phyloP scores from a whole-genome alignment of 192 early-diverging fungal species.

The Coemansia sp. region DNA sequence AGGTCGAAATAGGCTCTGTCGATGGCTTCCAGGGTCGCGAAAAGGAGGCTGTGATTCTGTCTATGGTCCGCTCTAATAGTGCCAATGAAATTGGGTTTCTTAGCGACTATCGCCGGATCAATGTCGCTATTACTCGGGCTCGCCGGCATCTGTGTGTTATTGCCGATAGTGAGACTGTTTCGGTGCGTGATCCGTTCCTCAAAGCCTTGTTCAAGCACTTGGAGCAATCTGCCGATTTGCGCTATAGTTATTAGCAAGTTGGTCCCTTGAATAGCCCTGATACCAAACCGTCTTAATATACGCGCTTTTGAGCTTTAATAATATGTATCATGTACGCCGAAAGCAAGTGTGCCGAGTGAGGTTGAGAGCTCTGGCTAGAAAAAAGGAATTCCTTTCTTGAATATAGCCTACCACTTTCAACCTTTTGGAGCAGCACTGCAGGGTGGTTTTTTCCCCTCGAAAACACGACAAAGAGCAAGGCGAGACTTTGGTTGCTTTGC shows the following conservation, averaged over 20 bases:
- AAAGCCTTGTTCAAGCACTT: slow-evolving; percentile 56
- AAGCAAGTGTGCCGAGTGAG: too few species aligned
- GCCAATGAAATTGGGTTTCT: slow-evolving; percentile 84
- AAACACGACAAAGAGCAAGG: too few species aligned
- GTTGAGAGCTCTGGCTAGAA: too few species aligned
- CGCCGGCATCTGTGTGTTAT: slow-evolving; percentile 85
- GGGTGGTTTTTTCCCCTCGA: too few species aligned
- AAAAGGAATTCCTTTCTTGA: too few species aligned
- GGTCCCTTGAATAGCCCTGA: not conserved
- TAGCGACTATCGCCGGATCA: slow-evolving; percentile 76
- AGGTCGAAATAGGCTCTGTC: slow-evolving; percentile 80
- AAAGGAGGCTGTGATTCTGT: slow-evolving; percentile 83
- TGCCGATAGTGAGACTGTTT: slow-evolving; percentile 72
- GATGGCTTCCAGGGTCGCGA: slow-evolving; percentile 94
- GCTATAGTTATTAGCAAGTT: slow-evolving; percentile 13
- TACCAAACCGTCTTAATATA: too few species aligned
- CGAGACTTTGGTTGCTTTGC: too few species aligned
- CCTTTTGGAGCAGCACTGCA: too few species aligned
- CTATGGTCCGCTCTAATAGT: slow-evolving; percentile 81
- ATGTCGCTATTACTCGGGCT: slow-evolving; percentile 90
- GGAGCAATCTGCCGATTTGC: slow-evolving; percentile 57
- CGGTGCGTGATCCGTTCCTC: slow-evolving; percentile 46
- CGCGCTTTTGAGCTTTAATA: too few species aligned
- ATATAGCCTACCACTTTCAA: too few species aligned
- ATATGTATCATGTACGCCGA: too few species aligned